A percentile compares a stretch with the other conserved stretches of the same genome.
Evolutionary conservation across 1,139 yeast genomes (phyloP).

Genomic region (Blastobotrys elegans): DNA sequence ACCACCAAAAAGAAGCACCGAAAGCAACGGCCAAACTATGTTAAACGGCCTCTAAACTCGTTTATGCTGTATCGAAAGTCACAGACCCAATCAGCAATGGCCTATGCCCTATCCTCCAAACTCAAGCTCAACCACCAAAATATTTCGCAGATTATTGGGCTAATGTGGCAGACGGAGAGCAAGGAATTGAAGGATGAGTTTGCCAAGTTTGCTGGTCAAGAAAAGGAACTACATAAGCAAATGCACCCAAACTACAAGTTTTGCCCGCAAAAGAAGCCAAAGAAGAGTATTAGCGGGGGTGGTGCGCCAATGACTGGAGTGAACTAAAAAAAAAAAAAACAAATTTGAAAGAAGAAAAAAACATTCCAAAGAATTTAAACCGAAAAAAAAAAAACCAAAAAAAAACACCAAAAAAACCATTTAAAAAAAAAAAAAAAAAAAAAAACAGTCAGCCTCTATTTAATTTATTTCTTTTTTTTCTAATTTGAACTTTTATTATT

Average conservation of each 20-base stretch:
- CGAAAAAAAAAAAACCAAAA: no score
- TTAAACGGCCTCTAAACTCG: conserved; percentile 47
- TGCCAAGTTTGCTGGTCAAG: conserved; percentile 38
- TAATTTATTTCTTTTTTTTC: no score
- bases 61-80: conserved; percentile 46
- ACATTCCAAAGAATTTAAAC: no score
- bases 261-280: conserved; percentile 37
- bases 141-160: conserved; percentile 42
- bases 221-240: conserved; percentile 40
- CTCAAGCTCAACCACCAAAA: conserved; percentile 40
- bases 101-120: conserved; percentile 37
- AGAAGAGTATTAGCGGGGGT: conserved; percentile 9
- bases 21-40: conserved; percentile 28
- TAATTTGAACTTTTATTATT: no score
- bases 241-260: conserved; percentile 45
- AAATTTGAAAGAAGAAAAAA: no score
- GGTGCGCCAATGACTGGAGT: no score
- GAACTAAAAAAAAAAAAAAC: no score
- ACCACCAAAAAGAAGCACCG: conserved; percentile 23
- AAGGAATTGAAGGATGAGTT: conserved; percentile 38
- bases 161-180: conserved; percentile 45
- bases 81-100: conserved; percentile 41
- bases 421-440: no score
- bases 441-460: no score
- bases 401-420: no score